Percentiles rank a stretch among this genome's conserved stretches.
These are phyloP conservation scores for Phytopythium vexans DNA, from an alignment of 352 stramenopile species.

Conservation along the genomic window DNA sequence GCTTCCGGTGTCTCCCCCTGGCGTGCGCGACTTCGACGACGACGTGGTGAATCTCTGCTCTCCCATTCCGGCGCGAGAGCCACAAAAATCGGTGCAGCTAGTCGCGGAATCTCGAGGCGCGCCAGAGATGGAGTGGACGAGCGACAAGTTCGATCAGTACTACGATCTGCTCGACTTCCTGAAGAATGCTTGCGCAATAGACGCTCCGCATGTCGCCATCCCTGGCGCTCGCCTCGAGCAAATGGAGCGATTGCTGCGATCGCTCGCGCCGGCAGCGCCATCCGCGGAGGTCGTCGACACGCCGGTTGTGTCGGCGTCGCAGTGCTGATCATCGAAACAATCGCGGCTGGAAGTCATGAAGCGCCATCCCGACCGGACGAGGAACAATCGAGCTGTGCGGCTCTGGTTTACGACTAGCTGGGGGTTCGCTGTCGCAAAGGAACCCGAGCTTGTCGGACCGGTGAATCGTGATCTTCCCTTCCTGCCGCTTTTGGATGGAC, in stretches of 20 bases:
- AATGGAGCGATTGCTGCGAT: slow-evolving; percentile 46
- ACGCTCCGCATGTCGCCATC: slow-evolving; percentile 24
- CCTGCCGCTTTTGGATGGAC: slow-evolving; percentile 8
- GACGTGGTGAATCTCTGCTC: slow-evolving; percentile 31
- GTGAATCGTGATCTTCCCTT: slow-evolving; percentile 34
- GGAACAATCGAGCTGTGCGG: too few species aligned
- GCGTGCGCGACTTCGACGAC: slow-evolving; percentile 17
- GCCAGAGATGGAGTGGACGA: background rate
- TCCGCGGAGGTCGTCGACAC: slow-evolving; percentile 14
- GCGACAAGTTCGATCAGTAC: slow-evolving; percentile 40
- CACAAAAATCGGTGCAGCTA: slow-evolving; percentile 3
- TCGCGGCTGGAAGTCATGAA: slow-evolving; percentile 31
- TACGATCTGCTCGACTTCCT: slow-evolving; percentile 37
- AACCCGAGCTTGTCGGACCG: slow-evolving; percentile 20
- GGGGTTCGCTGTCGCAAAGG: background rate
- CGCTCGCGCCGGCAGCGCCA: slow-evolving; percentile 17
- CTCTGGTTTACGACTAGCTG: too few species aligned
- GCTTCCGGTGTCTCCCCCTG: slow-evolving; percentile 2
- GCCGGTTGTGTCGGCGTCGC: slow-evolving; percentile 16
- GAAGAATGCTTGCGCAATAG: slow-evolving; percentile 23
- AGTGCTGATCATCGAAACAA: slow-evolving; percentile 28
- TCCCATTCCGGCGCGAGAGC: slow-evolving; percentile 17
- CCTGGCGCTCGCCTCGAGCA: slow-evolving; percentile 30
- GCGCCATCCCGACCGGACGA: slow-evolving; percentile 9
- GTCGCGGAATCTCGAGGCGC: too few species aligned